Base-by-base conservation (phyloP, 495 filamentous ascomycete genomes). In the Aspergillus diversus region DNA sequence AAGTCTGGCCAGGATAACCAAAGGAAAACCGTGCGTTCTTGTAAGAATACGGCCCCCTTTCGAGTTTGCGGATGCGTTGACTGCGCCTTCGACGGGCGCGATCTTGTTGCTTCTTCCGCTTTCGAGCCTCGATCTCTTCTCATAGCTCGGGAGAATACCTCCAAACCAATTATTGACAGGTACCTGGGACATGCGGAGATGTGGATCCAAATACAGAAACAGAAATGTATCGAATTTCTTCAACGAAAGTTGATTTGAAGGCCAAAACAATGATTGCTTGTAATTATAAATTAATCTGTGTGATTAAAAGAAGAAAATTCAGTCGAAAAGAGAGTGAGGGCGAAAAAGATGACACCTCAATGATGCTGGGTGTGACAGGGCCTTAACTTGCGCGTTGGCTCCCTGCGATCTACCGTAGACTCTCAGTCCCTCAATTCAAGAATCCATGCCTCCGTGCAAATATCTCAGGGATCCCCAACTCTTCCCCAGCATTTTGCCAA, bases 1-100 rank as follows among this genome's bases (percentile, higher is more conserved):
- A 61, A 7, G 52, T 57, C 46, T 63, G 53, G 8, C 60, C 60
- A 12, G 43, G 53, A 55, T 33, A 51, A 11, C 60, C 60, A 43
- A 63, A 50, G 17, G 51, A 63, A 4, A 49, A 46, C 5, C 34
- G 53, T 2, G 53, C 60, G 5, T 56, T 49, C 7, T 13, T 51
- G 33, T 39, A 57, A 11, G n/a, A 57, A 12, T 11, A 15, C 42
- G 60, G 13, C 16, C 42, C 17, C n/a, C 6, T 15, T 16, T 56
- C 60, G 17, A 52, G 53, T 27, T 52, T 34, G 33, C 53, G 53
- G 33, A 42, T 33, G 42, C 55, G 39, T 53, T 53, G 53, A 4
- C 42, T 35, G 33, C 53, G 60, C 15, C 31, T 33, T 42, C 33
- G 43, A 63, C 53, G 42, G 8, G 33, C 42, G 1, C 12, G 46